Base-by-base conservation (phyloP, 2,329 filamentous ascomycete genomes). In the Metarhizium humberi region DNA sequence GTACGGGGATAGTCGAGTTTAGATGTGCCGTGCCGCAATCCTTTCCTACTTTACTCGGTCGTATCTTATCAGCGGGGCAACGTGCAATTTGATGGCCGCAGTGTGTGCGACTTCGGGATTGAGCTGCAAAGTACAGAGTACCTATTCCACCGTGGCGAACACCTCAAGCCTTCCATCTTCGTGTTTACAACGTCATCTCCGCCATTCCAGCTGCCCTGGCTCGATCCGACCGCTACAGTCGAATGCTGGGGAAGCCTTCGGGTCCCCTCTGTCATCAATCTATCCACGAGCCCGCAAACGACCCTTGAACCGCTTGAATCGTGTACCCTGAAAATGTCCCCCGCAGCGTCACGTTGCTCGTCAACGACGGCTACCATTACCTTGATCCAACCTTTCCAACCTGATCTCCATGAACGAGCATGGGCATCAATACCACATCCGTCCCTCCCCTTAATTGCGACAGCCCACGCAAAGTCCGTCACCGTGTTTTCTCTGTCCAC, bases 391-490 rank as follows among this genome's bases (percentile, higher is more conserved):
- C 68, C 76, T 45, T 74, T 84, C 65, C 74, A 75, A 52, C 81
- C 78, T 40, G 77, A 82, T 62, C 76, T 86, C 49, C 78, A 79
- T 64, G 78, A 85, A 61, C 89, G 94, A 63, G 86, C 90, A 64
- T 99, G 94, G 94, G 83, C 85, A 60, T 90, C 89, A 20, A 76
- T 85, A 56, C 89, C 92, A 1, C 94, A 99, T 67, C 91, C 92
- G 2, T 87, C 85, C 32, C 85, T 94, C 20, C 92, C 94, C 3
- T 81, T 97, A 57, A 78, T 96, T 64, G 94, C 92, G 56, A 96
- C 92, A 18, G 86, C 90, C 58, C 90, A 92, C 72, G 85, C 88
- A 56, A 95, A 94, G 67, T 86, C 86, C 42, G 89, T 94, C 55
- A 92, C 90, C 58, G 80, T 99, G 64, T 96, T 95, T 78, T 95